Percentiles rank a stretch among this genome's conserved stretches.
Evolutionary conservation across 306 rosid genomes (phyloP).

Genomic region (Parietaria judaica): DNA sequence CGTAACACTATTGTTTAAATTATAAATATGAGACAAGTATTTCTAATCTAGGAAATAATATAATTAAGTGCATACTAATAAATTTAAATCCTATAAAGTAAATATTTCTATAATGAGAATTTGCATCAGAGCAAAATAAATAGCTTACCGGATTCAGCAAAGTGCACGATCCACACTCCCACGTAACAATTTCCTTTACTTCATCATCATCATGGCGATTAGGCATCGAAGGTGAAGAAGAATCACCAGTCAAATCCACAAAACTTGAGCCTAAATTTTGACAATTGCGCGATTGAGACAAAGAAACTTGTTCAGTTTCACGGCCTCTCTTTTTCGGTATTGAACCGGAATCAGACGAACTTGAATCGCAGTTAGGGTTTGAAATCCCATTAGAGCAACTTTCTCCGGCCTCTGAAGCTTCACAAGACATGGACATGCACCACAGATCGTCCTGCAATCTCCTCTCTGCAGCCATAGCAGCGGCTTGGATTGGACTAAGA

Average conservation of each 20-base stretch:
- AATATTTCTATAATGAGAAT: no score
- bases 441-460: slow-evolving; percentile 90
- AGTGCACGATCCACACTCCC: slow-evolving; percentile 82
- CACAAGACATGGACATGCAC: slow-evolving; percentile 73
- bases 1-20: no score
- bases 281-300: slow-evolving; percentile 22
- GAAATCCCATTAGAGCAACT: slow-evolving; percentile 32
- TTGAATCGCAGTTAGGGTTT: slow-evolving; percentile 11
- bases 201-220: slow-evolving; percentile 16
- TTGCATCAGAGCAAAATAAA: background rate
- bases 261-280: slow-evolving; percentile 18
- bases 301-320: slow-evolving; percentile 23
- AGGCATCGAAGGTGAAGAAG: slow-evolving; percentile 21
- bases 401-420: slow-evolving; percentile 41
- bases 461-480: slow-evolving; percentile 97
- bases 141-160: slow-evolving; percentile 65
- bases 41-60: no score
- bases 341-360: slow-evolving; percentile 17
- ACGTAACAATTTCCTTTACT: slow-evolving; percentile 41
- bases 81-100: no score
- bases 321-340: slow-evolving; percentile 43
- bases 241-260: slow-evolving; percentile 30
- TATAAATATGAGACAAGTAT: no score
- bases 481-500: slow-evolving; percentile 88
- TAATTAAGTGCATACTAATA: no score